Conservation (phyloP, 2,329 filamentous ascomycete species). For the Fusarium siculi region DNA sequence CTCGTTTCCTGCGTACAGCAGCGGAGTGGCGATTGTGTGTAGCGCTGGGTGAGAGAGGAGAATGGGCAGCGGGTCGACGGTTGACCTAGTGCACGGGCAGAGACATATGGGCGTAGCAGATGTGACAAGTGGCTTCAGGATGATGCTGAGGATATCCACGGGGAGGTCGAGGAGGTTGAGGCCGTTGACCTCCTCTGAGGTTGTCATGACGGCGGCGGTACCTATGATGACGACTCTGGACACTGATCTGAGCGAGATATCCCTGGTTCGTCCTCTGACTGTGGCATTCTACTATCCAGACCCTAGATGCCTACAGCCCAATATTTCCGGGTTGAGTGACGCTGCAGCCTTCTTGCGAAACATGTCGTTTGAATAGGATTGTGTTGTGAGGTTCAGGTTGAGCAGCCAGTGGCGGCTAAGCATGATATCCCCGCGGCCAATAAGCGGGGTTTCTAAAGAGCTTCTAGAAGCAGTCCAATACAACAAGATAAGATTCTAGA, state of each 20-base stretch:
- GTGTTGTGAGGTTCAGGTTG: slow-evolving; percentile 1
- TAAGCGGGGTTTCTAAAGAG: slow-evolving; percentile 5
- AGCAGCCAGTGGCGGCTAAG: slow-evolving; percentile 10
- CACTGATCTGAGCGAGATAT: background rate
- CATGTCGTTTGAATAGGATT: slow-evolving; percentile 2
- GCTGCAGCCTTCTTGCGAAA: background rate
- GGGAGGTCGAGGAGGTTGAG: slow-evolving; percentile 50
- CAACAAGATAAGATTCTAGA: background rate
- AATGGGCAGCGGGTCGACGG: slow-evolving; percentile 43
- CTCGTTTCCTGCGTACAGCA: slow-evolving; percentile 48
- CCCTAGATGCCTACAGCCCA: background rate
- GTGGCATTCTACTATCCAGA: slow-evolving; percentile 3
- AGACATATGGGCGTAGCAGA: slow-evolving; percentile 39
- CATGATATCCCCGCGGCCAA: background rate
- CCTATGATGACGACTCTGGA: slow-evolving; percentile 3
- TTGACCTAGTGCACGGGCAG: slow-evolving; percentile 43
- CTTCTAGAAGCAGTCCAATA: background rate
- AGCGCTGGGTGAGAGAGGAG: slow-evolving; percentile 49
- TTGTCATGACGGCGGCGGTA: slow-evolving; percentile 17
- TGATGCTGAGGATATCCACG: slow-evolving; percentile 47
- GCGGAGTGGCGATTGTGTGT: slow-evolving; percentile 47
- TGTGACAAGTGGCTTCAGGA: slow-evolving; percentile 46
- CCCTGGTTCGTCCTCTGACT: background rate
- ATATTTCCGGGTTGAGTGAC: background rate
- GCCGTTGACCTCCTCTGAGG: slow-evolving; percentile 2